A percentile compares a stretch with the other conserved stretches of the same genome.
Conservation (phyloP, 495 filamentous ascomycete genomes). For the Podospora tetraspora region DNA sequence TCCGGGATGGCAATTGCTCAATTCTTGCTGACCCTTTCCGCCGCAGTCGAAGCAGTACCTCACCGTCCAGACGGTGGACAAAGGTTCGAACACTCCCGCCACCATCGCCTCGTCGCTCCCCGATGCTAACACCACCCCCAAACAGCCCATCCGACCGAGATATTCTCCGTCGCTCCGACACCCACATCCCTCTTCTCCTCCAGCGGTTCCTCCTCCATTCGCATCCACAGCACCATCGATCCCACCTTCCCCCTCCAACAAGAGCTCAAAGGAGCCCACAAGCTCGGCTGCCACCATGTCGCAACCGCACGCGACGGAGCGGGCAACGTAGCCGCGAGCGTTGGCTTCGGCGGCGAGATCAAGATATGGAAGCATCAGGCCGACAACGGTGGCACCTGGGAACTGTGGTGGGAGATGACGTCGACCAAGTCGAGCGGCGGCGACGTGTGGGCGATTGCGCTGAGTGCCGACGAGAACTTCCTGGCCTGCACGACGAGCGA, state of each 20-base stretch:
- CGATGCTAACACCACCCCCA: neutral
- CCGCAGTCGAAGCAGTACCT: conserved; percentile 95
- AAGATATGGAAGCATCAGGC: conserved; percentile 63
- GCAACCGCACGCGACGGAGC: conserved; percentile 53
- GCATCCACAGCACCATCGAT: conserved; percentile 65
- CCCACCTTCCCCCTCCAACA: conserved; percentile 71
- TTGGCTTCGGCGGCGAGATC: conserved; percentile 81
- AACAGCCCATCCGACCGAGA: conserved; percentile 77
- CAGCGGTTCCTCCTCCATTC: conserved; percentile 73
- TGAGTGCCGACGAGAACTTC: conserved; percentile 75
- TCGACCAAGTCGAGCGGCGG: conserved; percentile 46
- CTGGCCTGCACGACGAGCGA: conserved; percentile 77
- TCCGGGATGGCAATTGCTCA: neutral
- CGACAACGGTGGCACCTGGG: conserved; percentile 40
- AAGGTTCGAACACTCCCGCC: conserved; percentile 49
- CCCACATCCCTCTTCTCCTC: conserved; percentile 69
- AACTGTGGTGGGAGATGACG: conserved; percentile 32
- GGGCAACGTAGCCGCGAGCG: conserved; percentile 68
- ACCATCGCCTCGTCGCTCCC: neutral
- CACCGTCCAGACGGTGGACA: conserved; percentile 79
- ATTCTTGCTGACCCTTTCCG: neutral
- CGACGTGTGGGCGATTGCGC: conserved; percentile 78
- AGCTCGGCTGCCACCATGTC: conserved; percentile 84
- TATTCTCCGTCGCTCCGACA: conserved; percentile 86
- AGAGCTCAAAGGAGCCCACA: conserved; percentile 68